Evolutionary conservation across 345 rosid genomes (phyloP).

Genomic region (Salix viminalis): DNA sequence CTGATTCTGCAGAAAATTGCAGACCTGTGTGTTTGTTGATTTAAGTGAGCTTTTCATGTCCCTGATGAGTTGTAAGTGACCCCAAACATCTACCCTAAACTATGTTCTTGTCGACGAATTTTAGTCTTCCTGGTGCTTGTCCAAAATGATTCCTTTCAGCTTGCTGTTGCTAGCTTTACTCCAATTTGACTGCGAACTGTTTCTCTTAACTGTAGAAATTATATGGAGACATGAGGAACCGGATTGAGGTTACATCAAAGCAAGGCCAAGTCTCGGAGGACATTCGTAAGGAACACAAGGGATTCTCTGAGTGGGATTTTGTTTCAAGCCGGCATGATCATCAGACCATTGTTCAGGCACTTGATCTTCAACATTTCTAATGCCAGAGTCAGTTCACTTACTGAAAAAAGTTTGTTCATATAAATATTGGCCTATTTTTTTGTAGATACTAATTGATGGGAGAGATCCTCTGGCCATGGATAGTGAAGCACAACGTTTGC

Average conservation of each 20-base stretch:
- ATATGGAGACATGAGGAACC: slow-evolving; percentile 30
- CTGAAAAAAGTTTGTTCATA: not conserved
- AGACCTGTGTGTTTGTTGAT: no score
- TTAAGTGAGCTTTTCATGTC: no score
- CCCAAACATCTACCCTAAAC: no score
- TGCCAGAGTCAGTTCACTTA: not conserved
- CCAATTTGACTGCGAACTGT: no score
- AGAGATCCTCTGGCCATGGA: slow-evolving; percentile 23
- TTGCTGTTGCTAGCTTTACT: no score
- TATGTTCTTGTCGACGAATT: no score
- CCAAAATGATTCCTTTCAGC: no score
- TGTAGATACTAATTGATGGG: slow-evolving; percentile 23
- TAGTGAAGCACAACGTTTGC: slow-evolving; percentile 31
- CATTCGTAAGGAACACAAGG: slow-evolving; percentile 16
- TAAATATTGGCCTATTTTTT: not conserved
- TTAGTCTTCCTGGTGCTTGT: no score
- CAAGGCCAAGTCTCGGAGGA: slow-evolving; percentile 27
- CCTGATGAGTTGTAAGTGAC: no score
- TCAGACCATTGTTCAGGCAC: slow-evolving; percentile 34
- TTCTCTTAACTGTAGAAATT: slow-evolving; percentile 16
- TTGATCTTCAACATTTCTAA: not conserved
- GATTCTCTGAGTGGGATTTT: slow-evolving; percentile 32
- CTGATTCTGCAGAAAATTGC: no score
- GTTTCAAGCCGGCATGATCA: slow-evolving; percentile 26
- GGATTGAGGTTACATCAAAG: slow-evolving; percentile 22